Evolutionary conservation across 1,284 basidiomycete genomes (phyloP), one percentile per base, ranked within the genome.

Genomic region (Ceratobasidium theobromae): DNA sequence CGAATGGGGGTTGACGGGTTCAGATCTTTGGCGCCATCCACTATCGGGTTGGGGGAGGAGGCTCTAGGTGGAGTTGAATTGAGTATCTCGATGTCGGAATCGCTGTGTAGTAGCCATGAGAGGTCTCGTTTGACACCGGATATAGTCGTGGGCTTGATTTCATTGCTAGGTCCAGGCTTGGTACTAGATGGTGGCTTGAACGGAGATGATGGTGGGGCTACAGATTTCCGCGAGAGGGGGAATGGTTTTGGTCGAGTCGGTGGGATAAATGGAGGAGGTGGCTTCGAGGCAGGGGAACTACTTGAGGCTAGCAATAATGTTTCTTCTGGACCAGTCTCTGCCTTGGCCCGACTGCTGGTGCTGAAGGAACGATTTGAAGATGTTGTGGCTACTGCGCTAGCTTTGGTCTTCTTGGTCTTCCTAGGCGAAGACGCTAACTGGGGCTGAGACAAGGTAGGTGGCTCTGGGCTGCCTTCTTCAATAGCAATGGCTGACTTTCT

Each of bases 1-100:
- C 18, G 43, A 27, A 9, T 32, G 6, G 53, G 21, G 5, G 35
- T 12, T 45, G 55, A n/a, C 23, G 30, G 28, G 14, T 27, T 18
- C 12, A 21, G 14, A 45, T 43, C 28, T 52, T 33, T 27, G 53
- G 25, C n/a, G 3, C 46, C 16, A 38, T 18, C 53, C 6, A 23
- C 8, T 25, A 40, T 35, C 25, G 49, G 46, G 21, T 75, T 3
- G 82, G 81, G 45, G 79, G 80, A 28, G 74, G 77, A 78, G 80
- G 51, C 74, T 69, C 45, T 68, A 1, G 74, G 54, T 6, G 83
- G 84, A 0, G 83, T 80, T 21, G 84, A 85, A 52, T 77, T 75
- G 9, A 81, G 57, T 43, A 86, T 79, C 57, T 81, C 77, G 67
- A 86, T 76, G 52, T 80, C 77, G 2, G 77, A 77, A 2, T 81